Evolutionary conservation across 192 early-diverging fungal species (phyloP), one percentile per base, ranked within the genome.

Genomic region (Umbelopsis isabellina): DNA sequence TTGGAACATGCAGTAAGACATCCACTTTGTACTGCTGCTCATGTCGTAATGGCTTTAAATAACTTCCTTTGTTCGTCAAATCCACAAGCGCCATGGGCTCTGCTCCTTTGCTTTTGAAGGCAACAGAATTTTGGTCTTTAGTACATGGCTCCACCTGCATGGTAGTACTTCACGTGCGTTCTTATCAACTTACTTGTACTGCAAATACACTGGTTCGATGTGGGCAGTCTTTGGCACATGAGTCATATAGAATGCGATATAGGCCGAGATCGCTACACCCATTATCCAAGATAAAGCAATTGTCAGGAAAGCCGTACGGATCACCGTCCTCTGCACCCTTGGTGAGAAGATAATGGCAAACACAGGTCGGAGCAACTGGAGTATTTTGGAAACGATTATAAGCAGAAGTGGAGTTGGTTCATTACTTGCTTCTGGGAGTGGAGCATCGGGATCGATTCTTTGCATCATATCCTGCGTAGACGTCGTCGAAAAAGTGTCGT

Each of bases 231-330:
- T 70, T 3, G 75, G 75, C 21, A 76, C 70, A 49, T 76, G 71
- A 11, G 65, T 50, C 67, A 71, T 70, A 25, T 76, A 76, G 44
- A 76, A 76, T n/a, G 75, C 71, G 20, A 76, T 52, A 61, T 76
- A 76, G 5, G 75, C 75, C 1, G 75, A 55, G 21, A 70, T 66
- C 41, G 69, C 71, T 4, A 70, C 71, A 46, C 71, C 51, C 20
- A 76, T 46, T 21, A 76, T 71, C 75, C 75, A 76, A 6, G 55
- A 70, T 1, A 71, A 21, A 11, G 71, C 64, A 48, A 76, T 69
- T 16, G 67, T 71, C 11, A 71, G 21, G 16, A 76, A 48, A 21
- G 70, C 27, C 23, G 22, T 45, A 22, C 71, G 71, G 13, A 76
- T 50, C 37, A 76, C 46, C 33, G 69, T 71, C 21, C 75, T 49